Conservation (phyloP, 495 filamentous ascomycete genomes). For the Penicillium waksmanii region DNA sequence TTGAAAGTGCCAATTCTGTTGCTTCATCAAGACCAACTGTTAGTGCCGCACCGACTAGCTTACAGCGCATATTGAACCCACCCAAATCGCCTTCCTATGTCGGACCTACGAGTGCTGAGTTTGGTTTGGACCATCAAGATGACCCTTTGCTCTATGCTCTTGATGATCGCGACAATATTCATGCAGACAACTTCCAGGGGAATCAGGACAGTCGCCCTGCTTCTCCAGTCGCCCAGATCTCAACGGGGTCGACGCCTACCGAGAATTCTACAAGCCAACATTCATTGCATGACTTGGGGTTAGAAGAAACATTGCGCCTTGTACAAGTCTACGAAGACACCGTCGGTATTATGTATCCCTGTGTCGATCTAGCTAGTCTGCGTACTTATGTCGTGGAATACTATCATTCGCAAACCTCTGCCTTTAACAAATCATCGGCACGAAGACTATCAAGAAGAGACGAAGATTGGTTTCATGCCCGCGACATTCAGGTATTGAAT, state of each 20-base stretch:
- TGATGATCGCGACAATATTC: background rate
- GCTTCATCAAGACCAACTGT: background rate
- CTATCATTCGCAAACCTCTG: constrained; percentile 42
- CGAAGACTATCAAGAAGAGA: constrained; percentile 55
- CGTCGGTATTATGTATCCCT: constrained; percentile 81
- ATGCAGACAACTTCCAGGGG: background rate
- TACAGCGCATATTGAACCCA: constrained; percentile 42
- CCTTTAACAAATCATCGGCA: constrained; percentile 48
- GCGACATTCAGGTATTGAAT: constrained; percentile 73
- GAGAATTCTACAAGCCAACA: constrained; percentile 15
- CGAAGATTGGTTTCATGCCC: constrained; percentile 61
- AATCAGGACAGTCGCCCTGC: background rate
- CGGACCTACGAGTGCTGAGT: constrained; percentile 49
- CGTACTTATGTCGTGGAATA: constrained; percentile 44
- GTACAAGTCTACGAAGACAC: constrained; percentile 77
- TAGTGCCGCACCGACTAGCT: constrained; percentile 3
- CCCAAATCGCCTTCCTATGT: constrained; percentile 44
- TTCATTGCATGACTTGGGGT: constrained; percentile 26
- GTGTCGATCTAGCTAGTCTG: constrained; percentile 70
- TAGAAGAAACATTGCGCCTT: constrained; percentile 70
- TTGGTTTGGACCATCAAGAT: constrained; percentile 33
- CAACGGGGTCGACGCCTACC: constrained; percentile 17
- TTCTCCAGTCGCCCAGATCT: constrained; percentile 26
- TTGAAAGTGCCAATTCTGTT: constrained; percentile 27
- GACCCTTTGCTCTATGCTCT: background rate